Percentiles rank a stretch among this genome's conserved stretches.
These are phyloP conservation scores for Tulasnella sp. DNA, from an alignment of 768 basidiomycete species.

Conservation along the genomic window DNA sequence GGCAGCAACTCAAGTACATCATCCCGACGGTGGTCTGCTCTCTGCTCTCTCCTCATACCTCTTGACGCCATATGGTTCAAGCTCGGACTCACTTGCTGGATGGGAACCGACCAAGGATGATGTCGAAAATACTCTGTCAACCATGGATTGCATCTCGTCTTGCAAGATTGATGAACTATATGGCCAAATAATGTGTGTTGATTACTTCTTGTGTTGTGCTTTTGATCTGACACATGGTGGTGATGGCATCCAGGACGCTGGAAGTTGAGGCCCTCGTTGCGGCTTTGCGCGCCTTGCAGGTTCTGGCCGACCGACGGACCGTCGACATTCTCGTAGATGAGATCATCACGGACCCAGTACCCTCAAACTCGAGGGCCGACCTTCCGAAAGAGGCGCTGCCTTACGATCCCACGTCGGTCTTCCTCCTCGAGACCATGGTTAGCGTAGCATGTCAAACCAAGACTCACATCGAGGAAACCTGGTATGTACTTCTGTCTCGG, in stretches of 20 bases:
- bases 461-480: slow-evolving; percentile 74
- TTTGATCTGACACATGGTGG: not conserved
- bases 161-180: slow-evolving; percentile 93
- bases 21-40: slow-evolving; percentile 74
- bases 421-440: slow-evolving; percentile 89
- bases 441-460: slow-evolving; percentile 72
- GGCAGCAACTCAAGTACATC: slow-evolving; percentile 30
- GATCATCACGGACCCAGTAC: slow-evolving; percentile 2
- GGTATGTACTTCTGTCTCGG: slow-evolving; percentile 38
- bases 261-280: slow-evolving; percentile 70
- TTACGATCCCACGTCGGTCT: slow-evolving; percentile 92
- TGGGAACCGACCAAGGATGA: slow-evolving; percentile 85
- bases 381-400: slow-evolving; percentile 33
- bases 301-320: slow-evolving; percentile 81
- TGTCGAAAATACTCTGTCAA: slow-evolving; percentile 86
- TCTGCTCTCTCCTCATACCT: slow-evolving; percentile 93
- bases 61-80: slow-evolving; percentile 81
- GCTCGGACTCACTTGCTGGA: slow-evolving; percentile 53
- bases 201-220: not conserved
- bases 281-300: slow-evolving; percentile 75
- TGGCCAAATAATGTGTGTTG: slow-evolving; percentile 75
- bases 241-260: slow-evolving; percentile 43
- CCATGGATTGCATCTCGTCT: slow-evolving; percentile 89
- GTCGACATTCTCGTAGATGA: slow-evolving; percentile 38
- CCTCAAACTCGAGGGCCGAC: not conserved